Evolutionary conservation across 192 early-diverging fungal species (phyloP), one percentile per base, ranked within the genome.

Genomic region (Thoreauomyces humboldtii): DNA sequence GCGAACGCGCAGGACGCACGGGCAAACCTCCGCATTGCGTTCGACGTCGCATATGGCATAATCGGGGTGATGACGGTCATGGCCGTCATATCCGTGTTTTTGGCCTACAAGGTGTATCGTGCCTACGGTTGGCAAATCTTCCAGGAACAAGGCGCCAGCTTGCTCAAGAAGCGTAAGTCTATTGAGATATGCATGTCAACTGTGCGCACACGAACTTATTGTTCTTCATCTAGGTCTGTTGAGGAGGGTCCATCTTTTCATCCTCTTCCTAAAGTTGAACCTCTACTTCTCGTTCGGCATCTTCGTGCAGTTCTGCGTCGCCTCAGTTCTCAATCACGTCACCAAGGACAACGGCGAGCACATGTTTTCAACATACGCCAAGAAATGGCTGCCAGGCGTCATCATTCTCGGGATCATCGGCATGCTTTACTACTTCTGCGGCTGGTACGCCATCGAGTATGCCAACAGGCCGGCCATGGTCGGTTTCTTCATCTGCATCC

Each of bases 191-290:
- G 42, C 17, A 21, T 21, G 21, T 44, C 1, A 17, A 44, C 21
- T 1, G 12, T 1, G 42, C 21, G 42, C 17, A 0, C 17, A n/a
- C 42, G 19, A 47, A 46, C 33, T 15, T 25, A 63, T 48, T 19
- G n/a, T n/a, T n/a, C n/a, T 61, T 31, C 5, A 29, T 22, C 11
- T n/a, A 19, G 17, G n/a, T 33, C 24, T 73, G 14, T 48, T 79
- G 0, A 66, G 71, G 38, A 59, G 53, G 32, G 65, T 72, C 64
- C 77, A 79, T 37, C 41, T 74, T 27, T 79, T 79, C 41, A 46
- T 79, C 15, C 38, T 79, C 11, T 52, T 79, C 6, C 64, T 79
- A 43, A 79, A 79, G 47, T 32, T 77, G 19, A 74, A 68, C 57
- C 15, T 66, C 12, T 77, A 63, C 45, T 77, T 77, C 61, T 62